Base-by-base conservation (phyloP, 768 basidiomycete genomes). In the Suillus tomentosus region DNA sequence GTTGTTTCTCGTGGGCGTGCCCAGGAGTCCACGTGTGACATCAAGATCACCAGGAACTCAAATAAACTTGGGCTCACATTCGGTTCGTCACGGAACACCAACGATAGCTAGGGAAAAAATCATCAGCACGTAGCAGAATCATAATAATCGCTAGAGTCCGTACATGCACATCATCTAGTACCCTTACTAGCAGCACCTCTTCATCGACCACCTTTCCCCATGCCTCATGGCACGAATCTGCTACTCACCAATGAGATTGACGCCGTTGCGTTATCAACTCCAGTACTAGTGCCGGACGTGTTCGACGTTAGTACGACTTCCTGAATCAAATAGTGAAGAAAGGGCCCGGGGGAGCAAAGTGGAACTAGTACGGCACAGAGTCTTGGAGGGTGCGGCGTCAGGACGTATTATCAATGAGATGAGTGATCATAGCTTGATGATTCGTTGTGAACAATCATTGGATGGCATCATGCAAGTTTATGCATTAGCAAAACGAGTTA, bases 201-300 rank as follows among this genome's bases (percentile, higher is more conserved):
- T 95, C 92, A 68, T 95, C 91, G 43, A 95, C 85, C 39, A 95
- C 86, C 72, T 90, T 94, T 15, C 17, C 94, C 31, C 94, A 78
- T 37, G 84, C 78, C 89, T 94, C 79, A 94, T 80, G 69, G 81
- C 79, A 61, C 86, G 79, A 66, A 94, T 91, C 82, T 86, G 85
- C 70, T 82, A 83, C 76, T 90, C 88, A 36, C 86, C 85, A 5
- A 94, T 87, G 15, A 88, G 74, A 1, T 87, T 86, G 45, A 85
- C 2, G 93, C 93, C 1, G 92, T 94, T 24, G 88, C 91, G 68
- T 94, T 90, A 75, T 94, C 88, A 55, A 94, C 92, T 14, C 91
- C 91, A 22, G 17, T 14, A 14, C 36, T 37, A 37, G 36, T 15
- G 40, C 87, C 86, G 1, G 93, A 92, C 0, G 92, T 94, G 74